Evolutionary conservation across 2,329 filamentous ascomycete genomes (phyloP), one percentile per base, ranked within the genome.

Genomic region (Hymenoscyphus infarciens): DNA sequence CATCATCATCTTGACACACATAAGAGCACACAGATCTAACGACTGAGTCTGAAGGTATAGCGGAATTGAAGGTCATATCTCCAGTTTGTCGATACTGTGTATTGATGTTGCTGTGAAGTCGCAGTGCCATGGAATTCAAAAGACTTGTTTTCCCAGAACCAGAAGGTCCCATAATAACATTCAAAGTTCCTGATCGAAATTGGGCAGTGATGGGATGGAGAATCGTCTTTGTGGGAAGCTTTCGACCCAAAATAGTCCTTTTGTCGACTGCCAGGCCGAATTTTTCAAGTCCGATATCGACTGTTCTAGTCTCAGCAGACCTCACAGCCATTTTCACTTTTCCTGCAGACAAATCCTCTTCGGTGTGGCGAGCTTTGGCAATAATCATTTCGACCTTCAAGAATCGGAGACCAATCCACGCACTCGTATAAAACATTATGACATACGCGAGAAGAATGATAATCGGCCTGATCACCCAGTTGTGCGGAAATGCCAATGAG

Each of bases 101-200:
- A 1, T 81, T 79, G 2, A 86, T 67, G 1, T 83, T 85, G 62
- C 84, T 85, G 29, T 85, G 83, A 4, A 92, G 76, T 16, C 90
- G 80, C 2, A 86, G 77, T 1, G 90, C 88, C 82, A 93, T 89
- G 1, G 87, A 82, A 70, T 91, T 92, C 11, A 92, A 78, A 0
- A 92, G 77, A 0, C 87, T 89, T 0, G 89, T 92, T 74, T 93
- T 93, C 1, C 90, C 90, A 55, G 85, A 88, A 0, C 90, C 90
- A 0, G 88, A 91, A 0, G 90, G 90, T 0, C 90, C 90, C 89
- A 92, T 92, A 66, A 93, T 90, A 27, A 92, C 82, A 66, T 92
- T 92, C 15, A 93, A 72, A 15, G 83, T 78, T 0, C 89, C 88
- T 0, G 90, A 83, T 56, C 84, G 80, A 67, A 93, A 92, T 0